Evolutionary conservation across 768 basidiomycete genomes (phyloP), one percentile per base, ranked within the genome.

Genomic region (Cyclocybe aegerita): DNA sequence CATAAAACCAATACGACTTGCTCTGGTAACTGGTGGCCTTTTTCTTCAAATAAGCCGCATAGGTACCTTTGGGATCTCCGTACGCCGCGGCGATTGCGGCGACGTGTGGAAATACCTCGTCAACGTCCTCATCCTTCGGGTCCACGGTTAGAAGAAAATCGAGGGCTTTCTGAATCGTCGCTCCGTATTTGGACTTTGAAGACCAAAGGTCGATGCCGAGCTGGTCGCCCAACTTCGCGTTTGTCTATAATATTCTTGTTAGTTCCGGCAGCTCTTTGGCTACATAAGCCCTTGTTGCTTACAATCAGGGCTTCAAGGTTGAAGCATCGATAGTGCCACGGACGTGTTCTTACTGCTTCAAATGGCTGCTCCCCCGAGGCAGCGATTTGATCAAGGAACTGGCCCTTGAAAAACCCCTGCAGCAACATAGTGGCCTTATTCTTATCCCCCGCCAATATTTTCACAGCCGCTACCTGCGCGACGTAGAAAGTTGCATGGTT

Each of bases 291-390:
- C 31, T 14, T 40, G 7, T 3, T 11, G 61, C 78, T 72, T 53
- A 78, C 79, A 53, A 81, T 77, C 66, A 83, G 64, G 0, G 80
- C 82, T 51, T 81, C 80, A 7, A 83, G 62, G 55, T 83, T 83
- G 69, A 81, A 84, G 43, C 70, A 73, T 6, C 81, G 74, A 58
- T 84, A 84, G 57, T 83, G 82, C 57, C 60, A 78, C 4, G 82
- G 81, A 9, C 77, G 68, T 4, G 80, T 78, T 12, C 82, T 75
- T 12, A 76, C 67, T 3, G 79, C 73, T 60, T 83, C 82, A 42
- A 81, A 75, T 6, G 81, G 82, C 61, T 83, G 78, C 57, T 83
- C 82, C 4, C 82, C 81, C 39, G 69, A 71, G 4, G 66, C 66
- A 1, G 75, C 75, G 32, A 83, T 72, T 55, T 83, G 81, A 41